Percentiles rank a stretch among this genome's conserved stretches.
Conservation (phyloP, 129 eudicot genomes). For the Flaveria brownii region DNA sequence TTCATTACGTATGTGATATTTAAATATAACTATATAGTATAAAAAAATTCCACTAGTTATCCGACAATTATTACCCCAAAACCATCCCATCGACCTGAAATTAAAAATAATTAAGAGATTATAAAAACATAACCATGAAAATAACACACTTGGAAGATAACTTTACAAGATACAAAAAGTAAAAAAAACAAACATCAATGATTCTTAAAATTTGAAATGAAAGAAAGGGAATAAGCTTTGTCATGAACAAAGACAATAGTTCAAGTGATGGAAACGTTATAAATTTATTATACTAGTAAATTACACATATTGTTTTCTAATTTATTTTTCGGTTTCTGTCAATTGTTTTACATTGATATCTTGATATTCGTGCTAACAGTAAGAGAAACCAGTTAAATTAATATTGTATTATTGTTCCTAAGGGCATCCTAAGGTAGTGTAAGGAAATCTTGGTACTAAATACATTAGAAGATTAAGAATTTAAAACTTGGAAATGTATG, state of each 20-base stretch:
- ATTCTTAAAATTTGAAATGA: not conserved
- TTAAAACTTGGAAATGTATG: no score
- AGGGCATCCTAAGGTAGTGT: no score
- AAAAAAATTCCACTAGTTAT: not conserved
- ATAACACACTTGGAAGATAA: not conserved
- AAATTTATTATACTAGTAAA: not conserved
- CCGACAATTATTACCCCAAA: not conserved
- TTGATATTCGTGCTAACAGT: no score
- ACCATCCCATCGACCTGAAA: not conserved
- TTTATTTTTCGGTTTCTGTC: not conserved
- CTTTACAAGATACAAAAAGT: not conserved
- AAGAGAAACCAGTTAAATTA: no score
- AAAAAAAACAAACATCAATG: conserved; percentile 16
- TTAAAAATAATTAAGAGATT: not conserved
- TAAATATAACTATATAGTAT: no score
- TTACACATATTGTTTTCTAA: not conserved
- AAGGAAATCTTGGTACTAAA: no score
- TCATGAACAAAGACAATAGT: conserved; percentile 10
- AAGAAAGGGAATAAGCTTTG: conserved; percentile 11
- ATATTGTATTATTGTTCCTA: no score
- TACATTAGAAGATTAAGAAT: no score
- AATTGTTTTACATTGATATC: no score
- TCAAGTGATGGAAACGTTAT: conserved; percentile 7
- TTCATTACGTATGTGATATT: no score
- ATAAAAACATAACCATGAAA: not conserved